phyloP scores from a whole-genome alignment of 2,329 filamentous ascomycete genomes.

The Pseudogymnoascus sp. region DNA sequence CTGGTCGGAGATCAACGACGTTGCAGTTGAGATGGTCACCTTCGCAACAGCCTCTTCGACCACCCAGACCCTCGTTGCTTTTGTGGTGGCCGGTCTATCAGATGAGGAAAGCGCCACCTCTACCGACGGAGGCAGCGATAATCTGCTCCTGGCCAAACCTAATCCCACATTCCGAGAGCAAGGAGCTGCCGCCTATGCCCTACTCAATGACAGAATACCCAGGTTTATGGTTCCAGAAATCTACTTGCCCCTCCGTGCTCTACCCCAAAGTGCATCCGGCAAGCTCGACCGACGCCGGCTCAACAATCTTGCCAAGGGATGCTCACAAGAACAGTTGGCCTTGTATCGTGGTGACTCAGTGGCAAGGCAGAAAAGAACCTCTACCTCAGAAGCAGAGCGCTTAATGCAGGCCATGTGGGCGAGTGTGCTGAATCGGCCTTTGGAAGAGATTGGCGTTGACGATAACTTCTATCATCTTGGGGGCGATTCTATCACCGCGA shows the following conservation, averaged over 20 bases:
- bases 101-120: background rate
- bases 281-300: slow-evolving; percentile 12
- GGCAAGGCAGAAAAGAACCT: slow-evolving; percentile 9
- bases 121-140: background rate
- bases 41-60: background rate
- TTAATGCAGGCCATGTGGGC: background rate
- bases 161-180: background rate
- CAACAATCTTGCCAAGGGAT: background rate
- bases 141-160: background rate
- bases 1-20: background rate
- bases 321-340: slow-evolving; percentile 11
- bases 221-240: background rate
- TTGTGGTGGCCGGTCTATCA: background rate
- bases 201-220: background rate
- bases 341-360: background rate
- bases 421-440: background rate
- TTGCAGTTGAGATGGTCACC: background rate
- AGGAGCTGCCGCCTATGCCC: background rate
- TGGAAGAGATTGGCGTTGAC: background rate
- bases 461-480: slow-evolving; percentile 13
- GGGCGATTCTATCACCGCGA: slow-evolving; percentile 19
- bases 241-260: background rate
- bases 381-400: background rate
- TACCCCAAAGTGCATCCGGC: slow-evolving; percentile 12
- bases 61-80: background rate